Base-by-base conservation (phyloP, 495 filamentous ascomycete species). In the Geopyxis carbonaria region DNA sequence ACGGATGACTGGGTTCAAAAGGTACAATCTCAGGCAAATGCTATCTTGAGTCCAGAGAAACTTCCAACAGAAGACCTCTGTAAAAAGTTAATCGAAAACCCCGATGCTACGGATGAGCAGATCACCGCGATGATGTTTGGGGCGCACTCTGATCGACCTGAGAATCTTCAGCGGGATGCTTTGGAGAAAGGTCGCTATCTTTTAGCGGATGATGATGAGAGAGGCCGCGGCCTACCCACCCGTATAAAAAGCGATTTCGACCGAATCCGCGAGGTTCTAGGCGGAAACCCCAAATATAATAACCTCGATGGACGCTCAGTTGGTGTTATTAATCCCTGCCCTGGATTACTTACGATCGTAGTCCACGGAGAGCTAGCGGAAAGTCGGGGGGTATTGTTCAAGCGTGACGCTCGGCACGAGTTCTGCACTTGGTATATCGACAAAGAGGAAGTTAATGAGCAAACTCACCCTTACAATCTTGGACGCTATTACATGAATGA, bases 331-430 rank as follows among this genome's bases (percentile, higher is more conserved):
- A 23, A 3, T n/a, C 40, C 23, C 8, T 44, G 24, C 23, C 47
- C 40, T 15, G 47, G 45, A 10, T 32, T 47, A 19, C 40, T 47
- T 13, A 44, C 47, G 1, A 14, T 33, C 1, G 21, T 47, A 6
- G 28, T 44, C 11, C 28, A 47, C 23, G 44, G 44, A 23, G 47
- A 50, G 31, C 25, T 39, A 19, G 31, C 40, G 5, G 13, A 33
- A 18, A 44, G 16, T 22, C 44, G 47, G 31, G 47, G 47, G 6
- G 20, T 50, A 9, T 28, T 31, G 9, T 28, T 39, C n/a, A 22
- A 0, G 14, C n/a, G n/a, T n/a, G n/a, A n/a, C n/a, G n/a, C n/a
- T n/a, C n/a, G n/a, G n/a, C n/a, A n/a, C n/a, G n/a, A n/a, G n/a
- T n/a, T n/a, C n/a, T n/a, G n/a, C n/a, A n/a, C n/a, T n/a, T n/a